These are phyloP conservation scores for Erythrophleum fordii DNA, from an alignment of 306 rosid species.

Conservation along the genomic window DNA sequence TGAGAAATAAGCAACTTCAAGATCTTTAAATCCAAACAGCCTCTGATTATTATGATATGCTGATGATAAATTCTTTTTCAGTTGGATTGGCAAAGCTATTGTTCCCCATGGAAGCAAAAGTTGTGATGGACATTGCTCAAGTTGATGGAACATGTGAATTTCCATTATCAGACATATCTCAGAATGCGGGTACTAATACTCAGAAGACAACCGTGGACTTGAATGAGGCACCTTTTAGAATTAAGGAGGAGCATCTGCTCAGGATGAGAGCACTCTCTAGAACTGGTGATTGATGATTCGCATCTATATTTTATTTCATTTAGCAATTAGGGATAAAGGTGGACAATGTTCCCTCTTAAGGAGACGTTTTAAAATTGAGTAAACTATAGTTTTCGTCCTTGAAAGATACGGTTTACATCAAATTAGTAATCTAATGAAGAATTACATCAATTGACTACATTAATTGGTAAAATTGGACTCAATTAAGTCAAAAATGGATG, in stretches of 20 bases:
- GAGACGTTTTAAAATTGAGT: too few species aligned
- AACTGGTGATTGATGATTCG: conserved; percentile 52
- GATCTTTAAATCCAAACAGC: conserved; percentile 23
- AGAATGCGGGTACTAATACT: conserved; percentile 31
- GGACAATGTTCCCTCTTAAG: too few species aligned
- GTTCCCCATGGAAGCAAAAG: conserved; percentile 78
- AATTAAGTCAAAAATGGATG: background rate
- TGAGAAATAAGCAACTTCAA: background rate
- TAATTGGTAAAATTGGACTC: background rate
- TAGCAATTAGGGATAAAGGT: background rate
- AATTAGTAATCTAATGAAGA: background rate
- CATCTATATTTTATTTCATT: background rate
- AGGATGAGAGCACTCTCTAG: conserved; percentile 64
- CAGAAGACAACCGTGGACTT: conserved; percentile 59
- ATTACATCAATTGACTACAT: background rate
- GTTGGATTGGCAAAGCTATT: conserved; percentile 70
- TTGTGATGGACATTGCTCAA: conserved; percentile 64
- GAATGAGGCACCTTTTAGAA: conserved; percentile 68
- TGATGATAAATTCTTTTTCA: conserved; percentile 39
- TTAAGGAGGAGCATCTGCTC: conserved; percentile 67
- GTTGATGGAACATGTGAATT: conserved; percentile 60
- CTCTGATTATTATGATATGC: background rate
- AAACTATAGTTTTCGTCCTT: background rate
- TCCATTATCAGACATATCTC: conserved; percentile 38
- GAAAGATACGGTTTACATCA: background rate